These are phyloP conservation scores for Penicillium coffeae DNA, from an alignment of 495 filamentous ascomycete species.

Conservation along the genomic window DNA sequence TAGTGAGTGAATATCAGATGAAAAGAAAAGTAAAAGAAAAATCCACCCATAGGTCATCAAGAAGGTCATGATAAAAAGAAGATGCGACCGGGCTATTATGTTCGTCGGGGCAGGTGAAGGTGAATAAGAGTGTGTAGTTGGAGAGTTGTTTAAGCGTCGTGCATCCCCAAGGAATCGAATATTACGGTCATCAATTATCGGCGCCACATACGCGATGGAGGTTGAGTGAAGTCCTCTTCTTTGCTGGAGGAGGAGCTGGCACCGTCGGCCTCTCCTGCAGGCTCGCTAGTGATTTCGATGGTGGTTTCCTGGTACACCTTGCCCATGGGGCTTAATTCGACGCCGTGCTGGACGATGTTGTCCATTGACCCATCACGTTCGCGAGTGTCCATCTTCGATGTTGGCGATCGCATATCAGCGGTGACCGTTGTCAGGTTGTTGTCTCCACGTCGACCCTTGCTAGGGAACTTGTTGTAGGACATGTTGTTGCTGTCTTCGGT, in stretches of 20 bases:
- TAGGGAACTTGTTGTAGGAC: slow-evolving; percentile 35
- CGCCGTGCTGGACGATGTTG: slow-evolving; percentile 31
- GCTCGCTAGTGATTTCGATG: slow-evolving; percentile 42
- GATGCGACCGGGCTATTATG: not conserved
- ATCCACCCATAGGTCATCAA: not conserved
- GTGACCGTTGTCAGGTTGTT: slow-evolving; percentile 32
- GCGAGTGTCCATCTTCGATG: slow-evolving; percentile 15
- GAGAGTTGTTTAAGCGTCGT: slow-evolving; percentile 1
- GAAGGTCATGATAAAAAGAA: not conserved
- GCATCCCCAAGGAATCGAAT: too few species aligned
- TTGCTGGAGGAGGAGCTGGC: slow-evolving; percentile 31
- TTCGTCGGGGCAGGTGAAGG: slow-evolving; percentile 1
- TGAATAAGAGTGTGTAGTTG: slow-evolving; percentile 5
- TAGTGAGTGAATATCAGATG: not conserved
- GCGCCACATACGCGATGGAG: slow-evolving; percentile 25
- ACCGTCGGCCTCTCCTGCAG: slow-evolving; percentile 29
- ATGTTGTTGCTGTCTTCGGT: slow-evolving; percentile 38
- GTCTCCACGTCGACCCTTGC: slow-evolving; percentile 29
- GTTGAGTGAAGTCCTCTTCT: slow-evolving; percentile 19
- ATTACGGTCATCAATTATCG: slow-evolving; percentile 12
- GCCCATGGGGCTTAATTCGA: slow-evolving; percentile 35
- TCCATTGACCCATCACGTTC: slow-evolving; percentile 38
- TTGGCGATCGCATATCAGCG: slow-evolving; percentile 21
- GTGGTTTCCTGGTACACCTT: slow-evolving; percentile 47
- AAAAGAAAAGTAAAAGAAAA: not conserved